Evolutionary conservation across 2,329 filamentous ascomycete genomes (phyloP).

Genomic region (Cordyceps sp.): DNA sequence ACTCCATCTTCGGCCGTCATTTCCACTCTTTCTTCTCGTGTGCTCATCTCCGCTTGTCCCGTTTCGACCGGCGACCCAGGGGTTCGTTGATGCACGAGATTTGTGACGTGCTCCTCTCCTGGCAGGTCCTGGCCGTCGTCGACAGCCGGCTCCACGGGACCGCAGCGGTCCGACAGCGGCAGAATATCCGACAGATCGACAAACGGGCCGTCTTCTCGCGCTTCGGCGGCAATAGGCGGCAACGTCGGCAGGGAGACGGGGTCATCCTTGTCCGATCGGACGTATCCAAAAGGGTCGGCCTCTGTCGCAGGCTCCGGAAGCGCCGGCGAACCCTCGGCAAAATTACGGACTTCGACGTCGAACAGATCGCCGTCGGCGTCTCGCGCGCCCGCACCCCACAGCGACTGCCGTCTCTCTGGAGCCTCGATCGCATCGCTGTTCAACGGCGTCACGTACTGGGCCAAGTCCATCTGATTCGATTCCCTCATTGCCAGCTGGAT

Average conservation of each 20-base stretch:
- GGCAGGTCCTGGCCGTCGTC: too few species aligned
- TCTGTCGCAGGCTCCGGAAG: slow-evolving; percentile 8
- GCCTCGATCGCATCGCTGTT: slow-evolving; percentile 21
- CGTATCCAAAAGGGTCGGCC: slow-evolving; percentile 23
- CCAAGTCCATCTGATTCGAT: slow-evolving; percentile 30
- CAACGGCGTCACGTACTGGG: slow-evolving; percentile 21
- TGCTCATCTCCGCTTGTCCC: too few species aligned
- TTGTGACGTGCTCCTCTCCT: too few species aligned
- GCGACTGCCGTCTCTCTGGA: slow-evolving; percentile 17
- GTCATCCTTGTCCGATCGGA: slow-evolving; percentile 5
- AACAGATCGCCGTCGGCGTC: slow-evolving; percentile 48
- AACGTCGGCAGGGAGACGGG: background rate
- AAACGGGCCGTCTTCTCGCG: slow-evolving; percentile 7
- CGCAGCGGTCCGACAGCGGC: slow-evolving; percentile 2
- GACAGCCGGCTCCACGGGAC: slow-evolving; percentile 1
- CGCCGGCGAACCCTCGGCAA: slow-evolving; percentile 26
- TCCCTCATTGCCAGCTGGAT: slow-evolving; percentile 43
- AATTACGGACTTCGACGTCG: slow-evolving; percentile 43
- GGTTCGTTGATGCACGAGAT: too few species aligned
- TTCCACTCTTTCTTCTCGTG: slow-evolving; percentile 3
- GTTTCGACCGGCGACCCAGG: too few species aligned
- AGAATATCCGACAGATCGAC: slow-evolving; percentile 10
- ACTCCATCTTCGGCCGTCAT: background rate
- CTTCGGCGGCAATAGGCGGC: background rate
- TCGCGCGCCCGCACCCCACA: slow-evolving; percentile 59